phyloP scores from a whole-genome alignment of 495 filamentous ascomycete species.

The Lasiosphaeria ovina region DNA sequence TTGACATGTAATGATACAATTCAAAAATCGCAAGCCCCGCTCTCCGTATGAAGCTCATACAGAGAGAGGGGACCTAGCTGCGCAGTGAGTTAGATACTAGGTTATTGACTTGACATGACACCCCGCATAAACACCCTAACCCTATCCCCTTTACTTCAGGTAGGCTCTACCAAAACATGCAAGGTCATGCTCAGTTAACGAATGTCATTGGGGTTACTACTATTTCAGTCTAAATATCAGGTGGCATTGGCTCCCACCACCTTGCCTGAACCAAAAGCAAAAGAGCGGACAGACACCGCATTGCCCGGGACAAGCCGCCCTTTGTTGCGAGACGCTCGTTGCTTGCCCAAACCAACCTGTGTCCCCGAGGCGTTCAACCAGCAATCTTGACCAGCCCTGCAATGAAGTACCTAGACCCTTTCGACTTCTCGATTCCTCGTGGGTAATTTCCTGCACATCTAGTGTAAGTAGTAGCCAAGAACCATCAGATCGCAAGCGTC shows the following conservation, averaged over 20 bases:
- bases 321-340: slow-evolving; percentile 9
- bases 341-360: slow-evolving; percentile 12
- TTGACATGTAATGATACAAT: too few relatives aligned
- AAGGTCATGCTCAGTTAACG: neutral
- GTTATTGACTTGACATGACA: too few relatives aligned
- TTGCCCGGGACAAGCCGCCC: slow-evolving; percentile 8
- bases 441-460: slow-evolving; percentile 16
- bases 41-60: too few relatives aligned
- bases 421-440: slow-evolving; percentile 28
- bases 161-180: too few relatives aligned
- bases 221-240: slow-evolving; percentile 18
- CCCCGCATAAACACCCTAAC: too few relatives aligned
- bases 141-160: too few relatives aligned
- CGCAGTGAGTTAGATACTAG: too few relatives aligned
- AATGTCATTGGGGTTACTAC: slow-evolving; percentile 1
- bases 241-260: neutral
- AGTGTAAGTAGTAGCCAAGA: slow-evolving; percentile 3
- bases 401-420: slow-evolving; percentile 20
- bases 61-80: too few relatives aligned
- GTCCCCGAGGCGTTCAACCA: slow-evolving; percentile 17
- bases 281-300: slow-evolving; percentile 30
- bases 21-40: too few relatives aligned
- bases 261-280: slow-evolving; percentile 22
- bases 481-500: neutral
- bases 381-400: slow-evolving; percentile 27